phyloP scores from a whole-genome alignment of 139 green algal genomes.

The Asterochloris erici region DNA sequence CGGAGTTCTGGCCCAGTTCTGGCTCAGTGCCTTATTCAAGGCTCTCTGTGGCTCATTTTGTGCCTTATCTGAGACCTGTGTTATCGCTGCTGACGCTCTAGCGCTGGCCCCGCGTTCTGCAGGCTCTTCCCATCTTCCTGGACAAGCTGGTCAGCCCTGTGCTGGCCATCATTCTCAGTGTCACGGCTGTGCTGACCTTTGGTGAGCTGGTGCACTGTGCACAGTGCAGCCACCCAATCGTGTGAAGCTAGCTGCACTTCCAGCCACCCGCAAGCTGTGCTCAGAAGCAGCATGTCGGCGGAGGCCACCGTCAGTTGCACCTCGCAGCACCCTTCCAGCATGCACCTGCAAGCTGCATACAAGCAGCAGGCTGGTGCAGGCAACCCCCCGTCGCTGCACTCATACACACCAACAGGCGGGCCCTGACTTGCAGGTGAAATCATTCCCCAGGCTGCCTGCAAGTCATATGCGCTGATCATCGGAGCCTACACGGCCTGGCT shows the following conservation, averaged over 20 bases:
- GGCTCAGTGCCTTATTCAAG: too few species aligned
- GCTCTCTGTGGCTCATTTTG: background rate
- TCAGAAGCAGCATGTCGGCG: background rate
- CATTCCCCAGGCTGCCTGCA: conserved; percentile 47
- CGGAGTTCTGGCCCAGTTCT: background rate
- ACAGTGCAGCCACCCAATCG: background rate
- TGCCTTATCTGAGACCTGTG: background rate
- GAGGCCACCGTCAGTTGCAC: background rate
- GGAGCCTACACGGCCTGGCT: conserved; percentile 37
- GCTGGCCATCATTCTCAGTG: conserved; percentile 46
- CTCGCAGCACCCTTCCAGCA: too few species aligned
- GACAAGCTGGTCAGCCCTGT: conserved; percentile 61
- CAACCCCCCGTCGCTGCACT: background rate
- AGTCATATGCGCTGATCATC: conserved; percentile 36
- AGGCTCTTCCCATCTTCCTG: conserved; percentile 67
- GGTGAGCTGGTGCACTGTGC: conserved; percentile 34
- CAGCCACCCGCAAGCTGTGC: background rate
- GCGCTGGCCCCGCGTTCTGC: background rate
- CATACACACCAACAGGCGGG: too few species aligned
- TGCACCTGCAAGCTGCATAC: too few species aligned
- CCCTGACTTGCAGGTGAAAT: conserved; percentile 41
- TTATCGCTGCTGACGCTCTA: background rate
- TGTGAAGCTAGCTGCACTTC: background rate
- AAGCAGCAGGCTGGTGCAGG: too few species aligned
- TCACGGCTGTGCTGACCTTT: conserved; percentile 64